Evolutionary conservation across 257 asterid genomes (phyloP).

Genomic region (Coffea eugenioides): DNA sequence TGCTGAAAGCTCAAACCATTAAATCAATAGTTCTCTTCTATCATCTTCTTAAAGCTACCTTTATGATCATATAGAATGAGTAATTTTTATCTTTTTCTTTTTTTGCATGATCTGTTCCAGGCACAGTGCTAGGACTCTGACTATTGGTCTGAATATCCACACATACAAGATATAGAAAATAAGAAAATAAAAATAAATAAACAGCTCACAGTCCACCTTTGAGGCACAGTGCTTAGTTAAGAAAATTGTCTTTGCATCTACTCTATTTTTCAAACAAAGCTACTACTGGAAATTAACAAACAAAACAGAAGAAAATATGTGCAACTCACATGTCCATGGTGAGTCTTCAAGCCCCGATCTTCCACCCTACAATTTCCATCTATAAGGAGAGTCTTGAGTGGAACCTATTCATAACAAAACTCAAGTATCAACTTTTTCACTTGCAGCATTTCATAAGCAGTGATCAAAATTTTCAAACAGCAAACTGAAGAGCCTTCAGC

Average conservation of each 20-base stretch:
- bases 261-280: not conserved
- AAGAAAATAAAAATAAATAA: not conserved
- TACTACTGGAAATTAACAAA: not conserved
- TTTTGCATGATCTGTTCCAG: not conserved
- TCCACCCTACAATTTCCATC: constrained; percentile 97
- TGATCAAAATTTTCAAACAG: constrained; percentile 10
- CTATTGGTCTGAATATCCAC: not conserved
- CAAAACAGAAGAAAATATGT: constrained; percentile 12
- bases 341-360: constrained; percentile 92
- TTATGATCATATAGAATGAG: not conserved
- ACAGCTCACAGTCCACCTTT: not conserved
- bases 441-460: not conserved
- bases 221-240: not conserved
- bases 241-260: not conserved
- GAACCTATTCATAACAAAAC: constrained; percentile 48
- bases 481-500: not conserved
- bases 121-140: not conserved
- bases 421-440: not conserved
- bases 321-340: constrained; percentile 83
- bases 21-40: no score
- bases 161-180: no score
- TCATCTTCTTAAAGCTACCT: not conserved
- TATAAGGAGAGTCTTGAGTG: constrained; percentile 72
- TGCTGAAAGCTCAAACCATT: not conserved
- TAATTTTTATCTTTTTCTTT: not conserved